Evolutionary conservation across 2,329 filamentous ascomycete species (phyloP).

Genomic region (Tolypocladium tropicale): DNA sequence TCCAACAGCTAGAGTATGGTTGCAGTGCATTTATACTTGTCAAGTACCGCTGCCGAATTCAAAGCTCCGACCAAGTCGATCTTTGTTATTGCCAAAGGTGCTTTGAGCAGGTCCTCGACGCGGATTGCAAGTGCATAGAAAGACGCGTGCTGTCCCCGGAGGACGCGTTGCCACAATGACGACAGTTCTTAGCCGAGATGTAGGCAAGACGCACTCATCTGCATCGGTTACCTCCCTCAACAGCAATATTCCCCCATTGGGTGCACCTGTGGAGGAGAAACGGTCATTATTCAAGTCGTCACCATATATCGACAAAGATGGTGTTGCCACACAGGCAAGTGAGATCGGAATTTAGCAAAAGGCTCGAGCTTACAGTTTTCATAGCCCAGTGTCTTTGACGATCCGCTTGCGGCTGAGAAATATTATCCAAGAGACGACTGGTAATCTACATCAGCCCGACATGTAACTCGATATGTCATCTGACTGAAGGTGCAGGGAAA

Average conservation of each 20-base stretch:
- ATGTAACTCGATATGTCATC: background rate
- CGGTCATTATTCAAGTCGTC: slow-evolving; percentile 23
- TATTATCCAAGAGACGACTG: slow-evolving; percentile 20
- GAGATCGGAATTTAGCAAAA: background rate
- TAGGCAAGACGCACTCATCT: slow-evolving; percentile 1
- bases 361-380: background rate
- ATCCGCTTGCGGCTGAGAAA: slow-evolving; percentile 21
- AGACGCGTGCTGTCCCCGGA: background rate
- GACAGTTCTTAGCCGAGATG: slow-evolving; percentile 4
- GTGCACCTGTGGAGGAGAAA: slow-evolving; percentile 14
- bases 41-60: background rate
- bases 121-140: background rate
- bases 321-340: slow-evolving; percentile 22
- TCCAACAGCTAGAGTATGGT: background rate
- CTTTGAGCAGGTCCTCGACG: background rate
- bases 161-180: slow-evolving; percentile 1
- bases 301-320: slow-evolving; percentile 16
- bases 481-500: slow-evolving; percentile 19
- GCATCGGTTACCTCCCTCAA: slow-evolving; percentile 5
- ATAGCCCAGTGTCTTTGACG: slow-evolving; percentile 26
- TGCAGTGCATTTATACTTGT: background rate
- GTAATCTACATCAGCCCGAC: background rate
- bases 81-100: background rate
- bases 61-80: background rate
- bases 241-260: slow-evolving; percentile 15